Percentiles rank a stretch among this genome's conserved stretches.
phyloP scores from a whole-genome alignment of 1,284 basidiomycete genomes.

The Trametes versicolor region DNA sequence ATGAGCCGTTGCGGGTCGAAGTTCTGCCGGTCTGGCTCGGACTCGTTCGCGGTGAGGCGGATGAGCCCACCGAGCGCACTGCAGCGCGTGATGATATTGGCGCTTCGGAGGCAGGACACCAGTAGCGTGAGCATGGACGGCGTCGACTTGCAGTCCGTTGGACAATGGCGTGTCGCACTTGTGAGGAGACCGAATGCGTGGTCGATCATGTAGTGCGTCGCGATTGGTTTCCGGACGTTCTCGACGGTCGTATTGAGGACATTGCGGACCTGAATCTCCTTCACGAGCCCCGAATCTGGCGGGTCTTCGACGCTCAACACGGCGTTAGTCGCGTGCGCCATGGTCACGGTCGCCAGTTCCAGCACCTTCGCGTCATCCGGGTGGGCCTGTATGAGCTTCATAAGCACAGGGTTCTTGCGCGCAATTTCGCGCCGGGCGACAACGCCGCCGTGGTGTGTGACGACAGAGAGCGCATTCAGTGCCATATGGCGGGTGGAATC shows the following conservation, averaged over 20 bases:
- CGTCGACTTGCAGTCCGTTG: conserved; percentile 53
- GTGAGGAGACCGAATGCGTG: conserved; percentile 62
- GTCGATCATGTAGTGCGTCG: conserved; percentile 54
- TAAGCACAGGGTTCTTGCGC: conserved; percentile 50
- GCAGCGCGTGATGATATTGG: conserved; percentile 60
- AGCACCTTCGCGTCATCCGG: conserved; percentile 59
- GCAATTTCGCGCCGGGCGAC: conserved; percentile 62
- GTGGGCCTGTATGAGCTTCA: conserved; percentile 56
- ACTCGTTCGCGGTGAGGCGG: conserved; percentile 54
- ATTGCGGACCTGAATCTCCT: conserved; percentile 54
- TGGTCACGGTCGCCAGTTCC: conserved; percentile 60
- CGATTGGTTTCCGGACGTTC: conserved; percentile 55
- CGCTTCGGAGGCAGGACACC: conserved; percentile 61
- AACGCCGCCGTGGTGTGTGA: conserved; percentile 69
- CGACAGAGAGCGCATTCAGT: conserved; percentile 61
- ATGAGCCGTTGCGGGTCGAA: conserved; percentile 58
- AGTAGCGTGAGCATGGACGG: conserved; percentile 58
- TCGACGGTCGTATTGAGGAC: conserved; percentile 55
- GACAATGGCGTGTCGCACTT: conserved; percentile 53
- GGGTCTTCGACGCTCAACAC: conserved; percentile 54
- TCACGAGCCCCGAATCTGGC: conserved; percentile 48
- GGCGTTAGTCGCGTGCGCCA: conserved; percentile 61
- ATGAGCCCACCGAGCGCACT: conserved; percentile 61
- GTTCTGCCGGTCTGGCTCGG: conserved; percentile 53
- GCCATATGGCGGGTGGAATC: conserved; percentile 59